Evolutionary conservation across 345 rosid species (phyloP), one percentile per base, ranked within the genome.

Genomic region (Diplotaxis tenuifolia): DNA sequence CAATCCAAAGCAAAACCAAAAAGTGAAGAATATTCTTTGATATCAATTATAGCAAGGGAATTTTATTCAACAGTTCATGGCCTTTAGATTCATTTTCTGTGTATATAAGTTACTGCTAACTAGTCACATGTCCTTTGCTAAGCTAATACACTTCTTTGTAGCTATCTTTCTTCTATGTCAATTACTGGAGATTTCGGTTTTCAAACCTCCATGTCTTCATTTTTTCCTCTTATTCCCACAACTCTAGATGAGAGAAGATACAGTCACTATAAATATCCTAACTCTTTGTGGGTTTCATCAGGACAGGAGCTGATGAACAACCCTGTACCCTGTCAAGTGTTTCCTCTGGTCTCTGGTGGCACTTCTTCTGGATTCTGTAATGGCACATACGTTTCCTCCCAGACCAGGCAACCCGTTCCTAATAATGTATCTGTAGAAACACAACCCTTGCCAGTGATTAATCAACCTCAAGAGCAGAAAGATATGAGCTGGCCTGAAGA

Each of bases 401-500:
- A 82, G 68, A 73, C 84, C 68, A 67, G 85, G 52, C 78, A 68
- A 62, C 28, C 73, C 32, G 78, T 83, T 78, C 67, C 88, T 73
- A 72, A 65, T 73, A 72, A 65, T 23, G 75, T 79, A 32, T 65
- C 31, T 23, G 45, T 82, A 34, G 90, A 73, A 52, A 76, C 73
- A 55, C 85, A 75, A 23, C 62, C 84, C 20, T 50, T 81, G 45
- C 28, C 73, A 25, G 57, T 81, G 36, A 61, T 69, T 45, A 74
- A 73, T 75, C 73, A 53, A 27, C 72, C 80, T 50, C 82, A 78
- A 45, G 86, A 84, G 75, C 82, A 67, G 62, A 84, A 75, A 77
- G 85, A 77, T 73, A 65, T 70, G 32, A 56, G 83, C 4, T 94
- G 97, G 91, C 67, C 72, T 73, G 40, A 80, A 16, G 84, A 87